phyloP scores from a whole-genome alignment of 2,329 filamentous ascomycete species.

The Pseudogymnoascus sp. region DNA sequence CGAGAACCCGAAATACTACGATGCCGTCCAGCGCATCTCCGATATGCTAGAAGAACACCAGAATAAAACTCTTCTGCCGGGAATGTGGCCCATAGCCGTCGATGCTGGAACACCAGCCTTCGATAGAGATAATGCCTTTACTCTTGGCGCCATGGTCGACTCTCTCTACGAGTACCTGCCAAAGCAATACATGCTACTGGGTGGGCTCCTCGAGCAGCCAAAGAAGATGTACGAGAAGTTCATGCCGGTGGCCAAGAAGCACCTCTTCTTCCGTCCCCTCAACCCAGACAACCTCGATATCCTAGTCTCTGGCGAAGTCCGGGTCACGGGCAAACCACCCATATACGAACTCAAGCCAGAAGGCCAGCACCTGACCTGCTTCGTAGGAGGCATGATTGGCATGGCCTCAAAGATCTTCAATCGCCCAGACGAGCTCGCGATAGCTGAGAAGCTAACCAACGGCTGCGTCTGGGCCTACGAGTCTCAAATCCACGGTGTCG shows the following conservation, averaged over 20 bases:
- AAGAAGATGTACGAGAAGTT: slow-evolving; percentile 38
- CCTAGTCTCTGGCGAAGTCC: slow-evolving; percentile 40
- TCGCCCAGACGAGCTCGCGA: slow-evolving; percentile 50
- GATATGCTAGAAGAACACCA: slow-evolving; percentile 47
- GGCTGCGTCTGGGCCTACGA: slow-evolving; percentile 65
- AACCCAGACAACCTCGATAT: slow-evolving; percentile 30
- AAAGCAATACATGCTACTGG: slow-evolving; percentile 57
- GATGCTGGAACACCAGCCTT: slow-evolving; percentile 41
- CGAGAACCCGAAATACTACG: slow-evolving; percentile 73
- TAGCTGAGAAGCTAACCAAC: slow-evolving; percentile 54
- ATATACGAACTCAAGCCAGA: slow-evolving; percentile 43
- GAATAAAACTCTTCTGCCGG: slow-evolving; percentile 45
- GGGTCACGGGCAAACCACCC: slow-evolving; percentile 32
- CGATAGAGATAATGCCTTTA: slow-evolving; percentile 44
- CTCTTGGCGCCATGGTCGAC: slow-evolving; percentile 47
- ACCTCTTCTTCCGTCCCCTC: slow-evolving; percentile 36
- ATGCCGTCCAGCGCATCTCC: slow-evolving; percentile 63
- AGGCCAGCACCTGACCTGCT: slow-evolving; percentile 51
- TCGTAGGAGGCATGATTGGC: slow-evolving; percentile 62
- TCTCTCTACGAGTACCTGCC: slow-evolving; percentile 58
- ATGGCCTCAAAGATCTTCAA: slow-evolving; percentile 56
- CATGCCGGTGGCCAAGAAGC: slow-evolving; percentile 37
- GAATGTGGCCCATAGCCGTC: slow-evolving; percentile 52
- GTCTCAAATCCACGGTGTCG: slow-evolving; percentile 50
- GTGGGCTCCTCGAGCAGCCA: slow-evolving; percentile 46